Evolutionary conservation across 2,329 filamentous ascomycete species (phyloP).

Genomic region (Trichoderma oligosporum): DNA sequence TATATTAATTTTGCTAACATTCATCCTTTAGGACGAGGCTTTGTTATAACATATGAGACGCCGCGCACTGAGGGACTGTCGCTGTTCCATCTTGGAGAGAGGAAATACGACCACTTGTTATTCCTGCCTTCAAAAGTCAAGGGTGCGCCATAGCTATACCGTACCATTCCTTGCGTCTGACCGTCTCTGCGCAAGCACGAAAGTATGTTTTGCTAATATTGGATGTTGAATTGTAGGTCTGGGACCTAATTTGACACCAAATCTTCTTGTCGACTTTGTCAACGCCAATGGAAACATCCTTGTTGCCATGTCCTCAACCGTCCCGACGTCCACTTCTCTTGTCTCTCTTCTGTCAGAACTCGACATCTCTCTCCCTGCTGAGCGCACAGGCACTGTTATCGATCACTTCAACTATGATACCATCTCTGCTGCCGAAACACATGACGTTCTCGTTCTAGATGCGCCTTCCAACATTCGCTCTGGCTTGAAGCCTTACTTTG

Average conservation of each 20-base stretch:
- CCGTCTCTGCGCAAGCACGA: too few species aligned
- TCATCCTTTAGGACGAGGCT: slow-evolving; percentile 91
- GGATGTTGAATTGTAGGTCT: slow-evolving; percentile 54
- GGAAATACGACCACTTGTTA: slow-evolving; percentile 85
- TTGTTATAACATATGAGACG: slow-evolving; percentile 73
- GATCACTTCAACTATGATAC: slow-evolving; percentile 96
- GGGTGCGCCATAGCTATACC: slow-evolving; percentile 47
- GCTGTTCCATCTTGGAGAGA: slow-evolving; percentile 82
- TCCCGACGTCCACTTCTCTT: slow-evolving; percentile 67
- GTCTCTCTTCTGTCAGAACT: slow-evolving; percentile 79
- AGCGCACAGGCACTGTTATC: slow-evolving; percentile 80
- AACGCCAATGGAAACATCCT: slow-evolving; percentile 90
- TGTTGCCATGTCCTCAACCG: slow-evolving; percentile 71
- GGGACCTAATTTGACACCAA: slow-evolving; percentile 82
- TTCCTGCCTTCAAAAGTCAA: slow-evolving; percentile 88
- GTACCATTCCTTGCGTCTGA: too few species aligned
- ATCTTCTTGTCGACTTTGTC: slow-evolving; percentile 83
- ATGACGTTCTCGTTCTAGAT: slow-evolving; percentile 82
- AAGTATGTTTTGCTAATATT: neutral
- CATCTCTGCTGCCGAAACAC: slow-evolving; percentile 69
- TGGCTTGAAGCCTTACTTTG: slow-evolving; percentile 75
- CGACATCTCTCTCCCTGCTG: slow-evolving; percentile 80
- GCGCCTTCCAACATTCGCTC: slow-evolving; percentile 61
- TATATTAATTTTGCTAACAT: slow-evolving; percentile 18
- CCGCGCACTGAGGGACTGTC: slow-evolving; percentile 74